phyloP scores from a whole-genome alignment of 352 stramenopile genomes.

The Thalassiosira ordinaria region DNA sequence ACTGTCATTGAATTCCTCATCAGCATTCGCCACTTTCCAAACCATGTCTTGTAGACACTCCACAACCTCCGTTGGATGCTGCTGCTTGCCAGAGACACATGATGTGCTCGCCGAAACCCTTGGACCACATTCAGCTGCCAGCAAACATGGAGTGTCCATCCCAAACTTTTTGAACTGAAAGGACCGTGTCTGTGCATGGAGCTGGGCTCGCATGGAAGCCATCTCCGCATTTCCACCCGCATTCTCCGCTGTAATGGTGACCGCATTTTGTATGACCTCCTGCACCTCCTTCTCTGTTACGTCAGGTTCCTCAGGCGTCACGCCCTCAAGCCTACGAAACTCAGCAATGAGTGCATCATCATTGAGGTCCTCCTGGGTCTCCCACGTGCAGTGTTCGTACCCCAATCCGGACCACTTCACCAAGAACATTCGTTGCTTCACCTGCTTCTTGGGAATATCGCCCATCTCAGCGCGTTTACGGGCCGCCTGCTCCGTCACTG shows the following conservation, averaged over 20 bases:
- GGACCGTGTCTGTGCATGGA: conserved; percentile 72
- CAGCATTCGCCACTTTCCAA: conserved; percentile 53
- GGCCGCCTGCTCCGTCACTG: conserved; percentile 80
- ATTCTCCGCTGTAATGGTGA: conserved; percentile 67
- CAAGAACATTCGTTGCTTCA: conserved; percentile 93
- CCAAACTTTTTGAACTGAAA: conserved; percentile 87
- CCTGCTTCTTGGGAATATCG: conserved; percentile 82
- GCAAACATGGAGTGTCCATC: conserved; percentile 60
- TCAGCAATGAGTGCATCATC: conserved; percentile 84
- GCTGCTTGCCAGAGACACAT: conserved; percentile 2
- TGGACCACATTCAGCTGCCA: conserved; percentile 74
- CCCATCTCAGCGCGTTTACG: conserved; percentile 83
- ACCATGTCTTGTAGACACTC: conserved; percentile 64
- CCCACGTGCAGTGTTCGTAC: conserved; percentile 98
- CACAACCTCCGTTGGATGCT: conserved; percentile 45
- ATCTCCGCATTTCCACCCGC: conserved; percentile 61
- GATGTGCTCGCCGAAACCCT: conserved; percentile 39
- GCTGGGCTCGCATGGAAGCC: conserved; percentile 52
- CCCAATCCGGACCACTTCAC: conserved; percentile 98
- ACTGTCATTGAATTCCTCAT: conserved; percentile 27
- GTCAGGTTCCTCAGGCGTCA: conserved; percentile 75
- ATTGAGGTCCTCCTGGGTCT: conserved; percentile 97
- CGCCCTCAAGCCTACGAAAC: conserved; percentile 80
- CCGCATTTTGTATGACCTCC: conserved; percentile 63
- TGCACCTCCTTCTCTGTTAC: conserved; percentile 72